Percentiles rank a stretch among this genome's conserved stretches.
Conservation (phyloP, 2,329 filamentous ascomycete species). For the Exophiala viscosa region DNA sequence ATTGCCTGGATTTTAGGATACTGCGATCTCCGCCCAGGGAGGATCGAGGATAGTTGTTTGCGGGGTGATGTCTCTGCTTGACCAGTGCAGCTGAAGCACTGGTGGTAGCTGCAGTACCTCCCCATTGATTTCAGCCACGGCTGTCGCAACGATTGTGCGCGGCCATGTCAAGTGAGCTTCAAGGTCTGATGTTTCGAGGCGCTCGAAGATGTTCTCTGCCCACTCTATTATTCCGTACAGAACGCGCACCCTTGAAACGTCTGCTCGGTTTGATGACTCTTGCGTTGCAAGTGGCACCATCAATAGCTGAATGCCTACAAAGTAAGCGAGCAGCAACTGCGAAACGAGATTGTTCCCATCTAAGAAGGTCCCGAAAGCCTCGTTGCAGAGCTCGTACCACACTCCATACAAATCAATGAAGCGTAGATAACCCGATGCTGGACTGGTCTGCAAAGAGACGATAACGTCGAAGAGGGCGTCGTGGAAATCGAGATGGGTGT, state of each 20-base stretch:
- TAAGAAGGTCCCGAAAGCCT: slow-evolving; percentile 44
- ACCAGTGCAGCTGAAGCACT: slow-evolving; percentile 21
- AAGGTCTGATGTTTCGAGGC: slow-evolving; percentile 29
- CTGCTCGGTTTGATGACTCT: slow-evolving; percentile 29
- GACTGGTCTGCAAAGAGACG: slow-evolving; percentile 16
- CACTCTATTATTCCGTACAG: slow-evolving; percentile 36
- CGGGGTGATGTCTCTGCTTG: slow-evolving; percentile 13
- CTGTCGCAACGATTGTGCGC: slow-evolving; percentile 16
- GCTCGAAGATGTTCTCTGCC: slow-evolving; percentile 36
- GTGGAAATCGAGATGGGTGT: slow-evolving; percentile 27
- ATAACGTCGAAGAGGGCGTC: slow-evolving; percentile 28
- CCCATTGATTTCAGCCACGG: slow-evolving; percentile 25
- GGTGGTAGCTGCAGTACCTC: slow-evolving; percentile 18
- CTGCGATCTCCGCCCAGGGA: not conserved
- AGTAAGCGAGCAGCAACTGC: slow-evolving; percentile 46
- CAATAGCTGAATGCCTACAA: slow-evolving; percentile 45
- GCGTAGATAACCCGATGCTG: slow-evolving; percentile 36
- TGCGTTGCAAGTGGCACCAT: slow-evolving; percentile 39
- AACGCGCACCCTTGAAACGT: slow-evolving; percentile 14
- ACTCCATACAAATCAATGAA: slow-evolving; percentile 42
- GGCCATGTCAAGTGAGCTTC: slow-evolving; percentile 22
- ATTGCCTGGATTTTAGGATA: too few species aligned
- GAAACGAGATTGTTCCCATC: slow-evolving; percentile 40
- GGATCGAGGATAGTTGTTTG: slow-evolving; percentile 15
- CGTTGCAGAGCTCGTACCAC: slow-evolving; percentile 40